Evolutionary conservation across 2,329 filamentous ascomycete genomes (phyloP).

Genomic region (Teratosphaeria viscida): DNA sequence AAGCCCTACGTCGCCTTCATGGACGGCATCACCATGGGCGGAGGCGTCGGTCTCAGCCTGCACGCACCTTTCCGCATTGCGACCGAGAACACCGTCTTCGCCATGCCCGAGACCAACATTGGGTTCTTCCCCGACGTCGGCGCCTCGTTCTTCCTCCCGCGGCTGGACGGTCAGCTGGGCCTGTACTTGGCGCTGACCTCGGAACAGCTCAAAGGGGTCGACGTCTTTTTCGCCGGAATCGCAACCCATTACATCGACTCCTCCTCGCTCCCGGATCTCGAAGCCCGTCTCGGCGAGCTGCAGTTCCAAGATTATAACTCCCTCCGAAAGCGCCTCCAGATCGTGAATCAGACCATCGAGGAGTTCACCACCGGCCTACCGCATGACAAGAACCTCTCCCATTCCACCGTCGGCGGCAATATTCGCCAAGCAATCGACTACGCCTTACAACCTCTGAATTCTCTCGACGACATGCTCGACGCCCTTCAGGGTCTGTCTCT

Average conservation of each 20-base stretch:
- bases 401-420: constrained; percentile 47
- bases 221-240: constrained; percentile 82
- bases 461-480: constrained; percentile 59
- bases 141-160: constrained; percentile 87
- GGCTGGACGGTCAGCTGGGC: constrained; percentile 75
- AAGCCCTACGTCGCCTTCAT: constrained; percentile 95
- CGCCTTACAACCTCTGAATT: constrained; percentile 34
- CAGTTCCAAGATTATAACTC: constrained; percentile 69
- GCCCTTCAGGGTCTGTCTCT: constrained; percentile 44
- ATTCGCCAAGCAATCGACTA: constrained; percentile 75
- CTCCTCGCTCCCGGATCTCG: constrained; percentile 68
- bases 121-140: constrained; percentile 98
- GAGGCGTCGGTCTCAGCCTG: constrained; percentile 84
- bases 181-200: constrained; percentile 92
- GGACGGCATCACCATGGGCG: constrained; percentile 98
- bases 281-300: constrained; percentile 78
- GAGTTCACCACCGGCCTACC: constrained; percentile 85
- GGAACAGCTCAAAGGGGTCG: constrained; percentile 67
- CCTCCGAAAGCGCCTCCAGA: constrained; percentile 51
- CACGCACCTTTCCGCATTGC: constrained; percentile 95
- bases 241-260: constrained; percentile 97
- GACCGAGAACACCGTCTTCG: constrained; percentile 88
- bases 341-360: constrained; percentile 80
- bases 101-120: constrained; percentile 97
- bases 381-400: constrained; percentile 45